Evolutionary conservation across 805 yeast genomes (phyloP).

Genomic region (Kuraishia capsulata): DNA sequence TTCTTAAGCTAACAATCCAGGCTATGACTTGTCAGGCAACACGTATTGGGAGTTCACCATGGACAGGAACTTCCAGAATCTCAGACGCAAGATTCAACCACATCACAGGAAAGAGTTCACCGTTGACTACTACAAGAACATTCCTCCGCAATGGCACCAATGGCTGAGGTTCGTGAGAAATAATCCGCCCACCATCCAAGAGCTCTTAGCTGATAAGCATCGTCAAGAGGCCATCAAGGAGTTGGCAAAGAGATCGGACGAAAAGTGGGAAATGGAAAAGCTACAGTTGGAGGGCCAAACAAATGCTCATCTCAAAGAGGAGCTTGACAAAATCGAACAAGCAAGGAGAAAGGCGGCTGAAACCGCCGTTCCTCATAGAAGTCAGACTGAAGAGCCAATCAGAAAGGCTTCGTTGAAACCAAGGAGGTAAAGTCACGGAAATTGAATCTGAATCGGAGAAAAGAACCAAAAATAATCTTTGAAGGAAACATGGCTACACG

Average conservation of each 20-base stretch:
- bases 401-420: conserved; percentile 25
- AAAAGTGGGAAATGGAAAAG: conserved; percentile 13
- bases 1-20: conserved; percentile 14
- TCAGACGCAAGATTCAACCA: conserved; percentile 61
- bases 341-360: not conserved
- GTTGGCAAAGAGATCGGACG: conserved; percentile 13
- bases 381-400: conserved; percentile 18
- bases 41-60: conserved; percentile 76
- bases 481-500: no score
- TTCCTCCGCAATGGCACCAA: conserved; percentile 70
- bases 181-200: conserved; percentile 52
- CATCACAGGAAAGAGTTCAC: conserved; percentile 33
- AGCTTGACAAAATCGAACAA: conserved; percentile 3
- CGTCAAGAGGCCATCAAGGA: conserved; percentile 28
- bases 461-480: not conserved
- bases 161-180: conserved; percentile 66
- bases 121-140: conserved; percentile 49
- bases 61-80: conserved; percentile 35
- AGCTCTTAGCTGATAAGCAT: conserved; percentile 46
- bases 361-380: not conserved
- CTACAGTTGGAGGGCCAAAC: not conserved
- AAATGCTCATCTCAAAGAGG: conserved; percentile 3
- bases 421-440: conserved; percentile 10
- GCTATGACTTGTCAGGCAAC: conserved; percentile 77
- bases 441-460: not conserved